A percentile compares a stretch with the other conserved stretches of the same genome.
Conservation (phyloP, 2,329 filamentous ascomycete genomes). For the Sarocladium brachiariae region DNA sequence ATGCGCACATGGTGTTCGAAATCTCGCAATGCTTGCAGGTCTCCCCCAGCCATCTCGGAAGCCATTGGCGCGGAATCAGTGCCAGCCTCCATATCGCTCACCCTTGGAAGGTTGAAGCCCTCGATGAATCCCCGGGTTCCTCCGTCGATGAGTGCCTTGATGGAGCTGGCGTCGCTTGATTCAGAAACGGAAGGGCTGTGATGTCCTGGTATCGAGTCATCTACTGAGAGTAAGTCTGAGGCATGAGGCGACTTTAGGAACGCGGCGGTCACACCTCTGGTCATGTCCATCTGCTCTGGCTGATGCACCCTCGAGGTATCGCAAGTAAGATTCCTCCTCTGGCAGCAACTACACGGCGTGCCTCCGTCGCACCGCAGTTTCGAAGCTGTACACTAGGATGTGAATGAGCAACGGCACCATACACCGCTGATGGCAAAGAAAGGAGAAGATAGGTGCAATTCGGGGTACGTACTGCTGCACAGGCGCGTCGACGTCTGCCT, state of each 20-base stretch:
- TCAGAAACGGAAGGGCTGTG: background rate
- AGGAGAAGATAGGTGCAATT: too few species aligned
- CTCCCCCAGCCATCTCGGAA: background rate
- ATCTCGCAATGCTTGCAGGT: background rate
- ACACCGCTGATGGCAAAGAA: background rate
- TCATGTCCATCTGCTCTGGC: background rate
- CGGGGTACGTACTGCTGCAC: slow-evolving; percentile 6
- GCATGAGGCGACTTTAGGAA: background rate
- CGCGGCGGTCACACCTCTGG: background rate
- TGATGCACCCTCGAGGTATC: slow-evolving; percentile 3
- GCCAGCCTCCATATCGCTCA: background rate
- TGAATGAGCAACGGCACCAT: background rate
- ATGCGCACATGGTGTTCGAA: slow-evolving; percentile 1
- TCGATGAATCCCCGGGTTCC: background rate
- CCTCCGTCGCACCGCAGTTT: slow-evolving; percentile 4
- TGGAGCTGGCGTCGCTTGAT: slow-evolving; percentile 2
- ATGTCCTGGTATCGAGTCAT: background rate
- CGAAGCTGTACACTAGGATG: slow-evolving; percentile 4
- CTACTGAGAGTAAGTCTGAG: background rate
- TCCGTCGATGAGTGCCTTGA: slow-evolving; percentile 6
- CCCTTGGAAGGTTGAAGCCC: slow-evolving; percentile 4
- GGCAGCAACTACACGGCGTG: slow-evolving; percentile 3
- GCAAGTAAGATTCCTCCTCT: slow-evolving; percentile 1
- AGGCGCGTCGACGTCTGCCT: slow-evolving; percentile 7
- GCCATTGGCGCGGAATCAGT: background rate